phyloP scores from a whole-genome alignment of 768 basidiomycete species.

The Symmetrospora coprosmae region DNA sequence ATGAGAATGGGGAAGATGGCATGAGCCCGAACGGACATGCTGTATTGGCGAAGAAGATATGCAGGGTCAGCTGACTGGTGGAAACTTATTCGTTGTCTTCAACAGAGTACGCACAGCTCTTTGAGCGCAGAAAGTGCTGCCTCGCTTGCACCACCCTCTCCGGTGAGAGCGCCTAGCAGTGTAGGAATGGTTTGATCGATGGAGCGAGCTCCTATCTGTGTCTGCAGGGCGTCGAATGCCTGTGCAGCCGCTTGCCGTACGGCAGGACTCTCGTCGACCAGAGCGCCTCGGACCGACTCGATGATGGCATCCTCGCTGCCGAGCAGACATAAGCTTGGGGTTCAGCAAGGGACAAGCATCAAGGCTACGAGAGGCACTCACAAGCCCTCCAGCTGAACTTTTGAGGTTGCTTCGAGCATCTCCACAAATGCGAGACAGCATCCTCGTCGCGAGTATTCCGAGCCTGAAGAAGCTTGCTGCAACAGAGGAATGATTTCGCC shows the following conservation, averaged over 20 bases:
- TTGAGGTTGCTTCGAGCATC: conserved; percentile 74
- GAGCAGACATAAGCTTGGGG: background rate
- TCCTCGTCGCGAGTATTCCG: conserved; percentile 51
- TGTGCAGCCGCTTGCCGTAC: conserved; percentile 81
- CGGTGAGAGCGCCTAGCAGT: conserved; percentile 74
- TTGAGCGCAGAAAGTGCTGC: conserved; percentile 82
- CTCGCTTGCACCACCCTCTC: conserved; percentile 84
- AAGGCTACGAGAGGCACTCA: background rate
- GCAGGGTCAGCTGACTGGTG: background rate
- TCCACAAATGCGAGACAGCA: conserved; percentile 77
- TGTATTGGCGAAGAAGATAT: too few relatives aligned
- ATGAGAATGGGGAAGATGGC: conserved; percentile 96
- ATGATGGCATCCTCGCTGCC: conserved; percentile 55
- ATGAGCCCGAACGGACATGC: conserved; percentile 63
- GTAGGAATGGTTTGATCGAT: conserved; percentile 97
- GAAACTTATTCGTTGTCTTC: background rate
- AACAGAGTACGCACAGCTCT: conserved; percentile 64
- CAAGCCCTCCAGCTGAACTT: conserved; percentile 68
- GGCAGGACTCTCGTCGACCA: conserved; percentile 73
- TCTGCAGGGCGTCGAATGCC: conserved; percentile 82
- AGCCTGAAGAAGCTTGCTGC: conserved; percentile 42
- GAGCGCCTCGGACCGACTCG: conserved; percentile 59
- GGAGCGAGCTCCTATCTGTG: conserved; percentile 72
- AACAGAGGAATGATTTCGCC: conserved; percentile 69
- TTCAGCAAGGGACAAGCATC: too few relatives aligned